Percentiles rank a stretch among this genome's conserved stretches.
phyloP scores from a whole-genome alignment of 371 early-diverging fungal genomes.

The Rhizopus sp. region DNA sequence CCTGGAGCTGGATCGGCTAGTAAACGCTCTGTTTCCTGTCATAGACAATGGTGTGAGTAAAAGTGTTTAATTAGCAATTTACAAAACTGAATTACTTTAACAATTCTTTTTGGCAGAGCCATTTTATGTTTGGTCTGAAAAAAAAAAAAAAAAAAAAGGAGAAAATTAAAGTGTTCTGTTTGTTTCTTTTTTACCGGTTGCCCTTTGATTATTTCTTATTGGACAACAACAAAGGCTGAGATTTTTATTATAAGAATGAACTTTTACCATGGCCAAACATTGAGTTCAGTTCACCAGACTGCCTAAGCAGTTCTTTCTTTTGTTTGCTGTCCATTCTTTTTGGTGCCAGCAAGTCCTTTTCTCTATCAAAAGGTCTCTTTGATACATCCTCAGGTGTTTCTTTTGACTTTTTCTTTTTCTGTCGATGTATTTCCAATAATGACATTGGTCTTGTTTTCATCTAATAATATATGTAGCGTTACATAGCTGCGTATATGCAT shows the following conservation, averaged over 20 bases:
- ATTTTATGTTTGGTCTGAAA: conserved; percentile 26
- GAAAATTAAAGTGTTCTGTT: background rate
- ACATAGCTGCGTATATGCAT: conserved; percentile 1
- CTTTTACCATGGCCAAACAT: conserved; percentile 53
- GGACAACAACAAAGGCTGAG: background rate
- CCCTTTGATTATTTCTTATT: background rate
- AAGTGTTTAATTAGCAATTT: background rate
- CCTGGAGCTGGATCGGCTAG: conserved; percentile 96
- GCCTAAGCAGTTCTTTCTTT: conserved; percentile 50
- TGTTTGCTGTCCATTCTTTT: conserved; percentile 47
- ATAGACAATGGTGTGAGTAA: background rate
- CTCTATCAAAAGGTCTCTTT: conserved; percentile 57
- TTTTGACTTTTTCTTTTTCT: conserved; percentile 23
- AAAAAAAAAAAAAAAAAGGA: conserved; percentile 8
- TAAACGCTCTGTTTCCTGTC: conserved; percentile 94
- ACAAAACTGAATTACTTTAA: conserved; percentile 58
- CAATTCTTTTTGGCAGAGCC: conserved; percentile 78
- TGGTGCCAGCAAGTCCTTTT: conserved; percentile 52
- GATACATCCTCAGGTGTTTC: conserved; percentile 50
- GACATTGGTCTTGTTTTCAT: conserved; percentile 43
- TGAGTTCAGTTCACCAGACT: conserved; percentile 41
- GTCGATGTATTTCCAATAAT: conserved; percentile 54
- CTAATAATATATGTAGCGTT: conserved; percentile 17
- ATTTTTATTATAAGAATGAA: conserved; percentile 38
- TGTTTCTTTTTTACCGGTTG: background rate